Conservation (phyloP, 2,329 filamentous ascomycete species). For the Aureobasidium lini region DNA sequence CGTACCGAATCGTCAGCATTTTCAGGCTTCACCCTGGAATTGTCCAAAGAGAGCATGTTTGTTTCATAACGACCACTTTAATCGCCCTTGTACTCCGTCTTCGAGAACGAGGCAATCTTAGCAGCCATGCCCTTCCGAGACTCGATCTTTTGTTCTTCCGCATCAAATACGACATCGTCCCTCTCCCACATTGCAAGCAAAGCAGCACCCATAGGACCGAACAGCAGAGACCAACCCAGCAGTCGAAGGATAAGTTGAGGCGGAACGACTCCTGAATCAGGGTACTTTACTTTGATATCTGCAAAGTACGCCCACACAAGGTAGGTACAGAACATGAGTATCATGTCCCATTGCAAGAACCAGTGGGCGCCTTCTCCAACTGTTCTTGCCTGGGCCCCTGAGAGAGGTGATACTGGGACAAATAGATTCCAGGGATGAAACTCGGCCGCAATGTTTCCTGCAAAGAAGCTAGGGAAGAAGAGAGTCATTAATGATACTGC, state of each 20-base stretch:
- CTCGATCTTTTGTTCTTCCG: not conserved
- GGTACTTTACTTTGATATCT: not conserved
- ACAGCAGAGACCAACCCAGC: not conserved
- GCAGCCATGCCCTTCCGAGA: not conserved
- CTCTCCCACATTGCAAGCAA: conserved; percentile 6
- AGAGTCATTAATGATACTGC: not conserved
- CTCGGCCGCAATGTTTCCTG: not conserved
- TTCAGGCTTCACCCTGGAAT: too few species aligned
- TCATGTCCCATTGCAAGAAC: conserved; percentile 13
- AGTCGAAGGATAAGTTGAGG: not conserved
- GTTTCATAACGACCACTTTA: not conserved
- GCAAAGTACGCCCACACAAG: conserved; percentile 3
- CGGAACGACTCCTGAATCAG: not conserved
- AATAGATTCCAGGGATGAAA: not conserved
- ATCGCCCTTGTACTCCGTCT: not conserved
- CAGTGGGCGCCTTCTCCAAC: conserved; percentile 10
- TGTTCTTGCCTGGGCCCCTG: not conserved
- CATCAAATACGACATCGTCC: conserved; percentile 4
- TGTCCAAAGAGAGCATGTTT: too few species aligned
- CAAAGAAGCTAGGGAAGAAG: not conserved
- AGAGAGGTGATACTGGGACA: not conserved
- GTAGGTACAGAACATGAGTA: conserved; percentile 1
- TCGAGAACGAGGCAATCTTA: not conserved
- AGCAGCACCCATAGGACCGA: conserved; percentile 2
- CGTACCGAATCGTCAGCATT: too few species aligned